Evolutionary conservation across 2,329 filamentous ascomycete species (phyloP), one percentile per base, ranked within the genome.

Genomic region (Venturia carpophila): DNA sequence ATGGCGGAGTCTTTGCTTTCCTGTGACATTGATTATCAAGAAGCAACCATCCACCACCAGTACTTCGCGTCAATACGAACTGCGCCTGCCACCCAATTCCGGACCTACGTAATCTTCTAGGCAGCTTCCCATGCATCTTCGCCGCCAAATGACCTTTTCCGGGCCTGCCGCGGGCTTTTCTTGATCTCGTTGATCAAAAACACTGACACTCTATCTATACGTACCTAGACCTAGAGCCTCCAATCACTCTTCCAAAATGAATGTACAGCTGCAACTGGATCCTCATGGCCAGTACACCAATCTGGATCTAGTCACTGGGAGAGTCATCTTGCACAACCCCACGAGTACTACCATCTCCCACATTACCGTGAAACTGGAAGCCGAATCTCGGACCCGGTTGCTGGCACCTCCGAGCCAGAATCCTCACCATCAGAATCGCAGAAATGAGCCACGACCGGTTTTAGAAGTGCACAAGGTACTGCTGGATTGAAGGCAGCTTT

Each of bases 351-450:
- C 78, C 68, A 74, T 84, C 41, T 76, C 75, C 65, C 76, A 74
- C 47, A 87, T 94, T 68, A 80, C 91, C 45, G 89, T 93, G 71
- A 94, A 94, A 79, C 84, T 94, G 41, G 90, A 94, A 73, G 90
- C 90, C 69, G 89, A 94, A 76, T 86, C 86, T 60, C 83, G 82
- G 68, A 92, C 89, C 5, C 82, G 87, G 55, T 76, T 91, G 74
- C 79, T 75, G 73, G 83, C 68, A 77, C 84, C 70, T 69, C 72
- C 69, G 67, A 78, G 71, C 73, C 79, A 60, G 69, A 72, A 70
- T 68, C 64, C 64, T 70, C 73, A 55, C 70, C 73, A 55, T 42
- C 60, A 27, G 56, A 67, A 37, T 72, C 72, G 41, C 19, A 70
- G 71, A 68, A 78, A 74, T 74, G 79, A 72, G 73, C 78, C 75